Evolutionary conservation across 2,329 filamentous ascomycete genomes (phyloP).

Genomic region (Exophiala sp.): DNA sequence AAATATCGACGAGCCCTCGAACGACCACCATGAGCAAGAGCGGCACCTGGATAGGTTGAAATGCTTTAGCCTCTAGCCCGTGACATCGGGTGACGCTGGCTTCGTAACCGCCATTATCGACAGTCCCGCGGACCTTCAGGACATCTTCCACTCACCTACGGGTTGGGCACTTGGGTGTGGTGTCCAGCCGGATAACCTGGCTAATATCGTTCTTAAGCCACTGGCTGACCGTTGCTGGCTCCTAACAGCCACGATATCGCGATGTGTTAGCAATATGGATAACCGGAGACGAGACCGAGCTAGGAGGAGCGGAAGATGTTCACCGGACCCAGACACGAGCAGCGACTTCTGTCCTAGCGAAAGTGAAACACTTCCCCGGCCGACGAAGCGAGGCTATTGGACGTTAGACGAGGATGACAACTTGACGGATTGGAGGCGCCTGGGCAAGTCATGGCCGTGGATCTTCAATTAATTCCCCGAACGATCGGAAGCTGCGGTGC

Average conservation of each 20-base stretch:
- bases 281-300: not conserved
- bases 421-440: not conserved
- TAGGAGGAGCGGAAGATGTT: not conserved
- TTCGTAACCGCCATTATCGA: not conserved
- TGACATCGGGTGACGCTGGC: not conserved
- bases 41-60: not conserved
- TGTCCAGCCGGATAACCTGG: not conserved
- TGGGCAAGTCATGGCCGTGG: not conserved
- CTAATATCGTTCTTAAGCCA: not conserved
- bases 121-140: not conserved
- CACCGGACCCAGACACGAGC: not conserved
- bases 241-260: not conserved
- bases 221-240: not conserved
- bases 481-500: not conserved
- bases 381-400: not conserved
- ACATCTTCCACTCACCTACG: not conserved
- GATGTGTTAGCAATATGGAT: not conserved
- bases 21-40: not conserved
- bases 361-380: not conserved
- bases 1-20: not conserved
- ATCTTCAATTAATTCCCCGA: slow-evolving; percentile 1
- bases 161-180: not conserved
- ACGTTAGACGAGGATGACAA: not conserved
- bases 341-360: not conserved
- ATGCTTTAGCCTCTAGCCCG: not conserved